Evolutionary conservation across 495 filamentous ascomycete genomes (phyloP), one percentile per base, ranked within the genome.

Genomic region (Hypoxylon intermedium): DNA sequence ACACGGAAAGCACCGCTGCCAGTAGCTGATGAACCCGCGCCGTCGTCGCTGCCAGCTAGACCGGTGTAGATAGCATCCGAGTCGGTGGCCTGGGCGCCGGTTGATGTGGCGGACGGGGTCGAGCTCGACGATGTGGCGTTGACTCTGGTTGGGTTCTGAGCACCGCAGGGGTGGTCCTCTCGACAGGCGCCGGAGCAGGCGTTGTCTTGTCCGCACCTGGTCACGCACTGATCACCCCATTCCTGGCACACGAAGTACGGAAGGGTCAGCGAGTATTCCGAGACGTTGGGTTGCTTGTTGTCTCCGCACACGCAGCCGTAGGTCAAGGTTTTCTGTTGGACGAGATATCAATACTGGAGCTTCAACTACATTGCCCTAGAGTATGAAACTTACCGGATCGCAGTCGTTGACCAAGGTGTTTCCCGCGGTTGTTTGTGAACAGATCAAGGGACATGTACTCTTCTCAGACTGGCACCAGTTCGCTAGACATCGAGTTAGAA

Each of bases 191-290:
- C 75, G 40, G 85, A 76, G 67, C 91, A 96, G 30, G 60, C 26
- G 54, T 82, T 84, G 72, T 89, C 74, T 28, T 72, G 70, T 6
- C 70, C 72, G 75, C 92, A 95, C 48, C 61, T 74, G 6, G 59
- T 65, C 2, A 89, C 87, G 68, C 91, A 97, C 62, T 93, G 78
- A 69, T 77, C 85, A 64, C 84, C 86, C 74, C 82, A 83, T 70
- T 88, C 81, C 11, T 82, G 84, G 82, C 92, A 97, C 59, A 87
- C 78, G 76, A 85, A 92, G 82, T 88, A 97, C 6, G 92, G 90
- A 23, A 97, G 82, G 4, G 92, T 97, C 68, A 89, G 83, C 16
- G 89, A 89, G 82, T 89, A 97, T 71, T 96, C 81, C 63, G 88
- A 83, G 18, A 89, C 74, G 70, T 96, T 95, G 59, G 92, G 92